These are phyloP conservation scores for Yamadazyma ubonensis DNA, from an alignment of 805 yeast genomes.

Conservation along the genomic window DNA sequence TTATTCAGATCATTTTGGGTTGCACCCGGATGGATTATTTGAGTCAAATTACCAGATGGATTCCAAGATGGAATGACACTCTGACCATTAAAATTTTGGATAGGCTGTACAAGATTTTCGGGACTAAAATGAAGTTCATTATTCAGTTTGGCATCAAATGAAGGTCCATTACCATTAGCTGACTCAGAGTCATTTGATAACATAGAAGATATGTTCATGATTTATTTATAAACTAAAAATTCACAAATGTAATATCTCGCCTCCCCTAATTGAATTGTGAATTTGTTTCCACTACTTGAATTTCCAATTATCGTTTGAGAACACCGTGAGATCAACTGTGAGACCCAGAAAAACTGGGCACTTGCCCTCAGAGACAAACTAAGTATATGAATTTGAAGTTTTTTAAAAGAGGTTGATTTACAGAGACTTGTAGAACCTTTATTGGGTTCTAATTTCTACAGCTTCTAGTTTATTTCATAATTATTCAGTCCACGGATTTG, in stretches of 20 bases:
- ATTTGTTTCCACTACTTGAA: constrained; percentile 6
- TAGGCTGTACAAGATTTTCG: neutral
- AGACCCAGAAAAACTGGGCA: constrained; percentile 8
- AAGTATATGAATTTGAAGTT: no score
- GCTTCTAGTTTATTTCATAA: no score
- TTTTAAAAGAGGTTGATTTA: no score
- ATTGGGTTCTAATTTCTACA: no score
- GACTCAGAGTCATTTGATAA: constrained; percentile 25
- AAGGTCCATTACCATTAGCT: constrained; percentile 2
- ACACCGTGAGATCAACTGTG: constrained; percentile 8
- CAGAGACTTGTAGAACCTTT: no score
- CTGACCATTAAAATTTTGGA: neutral
- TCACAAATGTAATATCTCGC: constrained; percentile 8
- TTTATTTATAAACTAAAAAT: constrained; percentile 3
- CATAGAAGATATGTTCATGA: constrained; percentile 38
- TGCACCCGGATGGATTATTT: no score
- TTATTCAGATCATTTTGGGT: no score
- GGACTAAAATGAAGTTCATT: neutral
- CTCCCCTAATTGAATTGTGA: constrained; percentile 8
- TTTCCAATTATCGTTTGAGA: constrained; percentile 9
- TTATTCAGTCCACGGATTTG: neutral
- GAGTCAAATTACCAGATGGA: no score
- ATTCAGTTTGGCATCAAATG: neutral
- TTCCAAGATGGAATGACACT: neutral
- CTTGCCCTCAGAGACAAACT: constrained; percentile 1